These are phyloP conservation scores for Phytopythium delawarense DNA, from an alignment of 352 stramenopile genomes.

Conservation along the genomic window DNA sequence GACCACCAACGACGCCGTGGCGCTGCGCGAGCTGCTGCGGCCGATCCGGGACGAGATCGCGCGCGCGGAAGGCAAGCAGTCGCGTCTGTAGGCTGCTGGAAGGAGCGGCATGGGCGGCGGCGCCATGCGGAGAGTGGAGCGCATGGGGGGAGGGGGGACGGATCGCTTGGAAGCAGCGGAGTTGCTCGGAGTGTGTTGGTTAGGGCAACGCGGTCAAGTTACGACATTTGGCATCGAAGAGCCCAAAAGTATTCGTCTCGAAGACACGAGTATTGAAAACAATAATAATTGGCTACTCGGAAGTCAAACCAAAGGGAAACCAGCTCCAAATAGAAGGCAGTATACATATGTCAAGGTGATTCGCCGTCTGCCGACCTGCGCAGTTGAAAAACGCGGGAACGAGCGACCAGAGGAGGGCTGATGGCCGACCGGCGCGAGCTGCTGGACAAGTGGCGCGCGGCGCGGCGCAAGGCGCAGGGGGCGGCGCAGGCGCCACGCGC, in stretches of 20 bases:
- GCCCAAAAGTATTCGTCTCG: no score
- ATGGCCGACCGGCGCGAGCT: conserved; percentile 61
- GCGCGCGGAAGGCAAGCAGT: conserved; percentile 11
- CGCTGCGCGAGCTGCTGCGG: conserved; percentile 51
- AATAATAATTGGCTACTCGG: background rate
- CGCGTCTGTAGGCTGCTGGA: conserved; percentile 20
- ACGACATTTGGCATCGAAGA: no score
- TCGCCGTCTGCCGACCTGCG: no score
- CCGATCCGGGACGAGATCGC: conserved; percentile 57
- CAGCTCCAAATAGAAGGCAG: background rate
- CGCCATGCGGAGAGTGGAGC: no score
- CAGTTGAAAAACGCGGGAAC: conserved; percentile 6
- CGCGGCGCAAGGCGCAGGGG: conserved; percentile 24
- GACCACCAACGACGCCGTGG: conserved; percentile 45
- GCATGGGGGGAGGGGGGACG: no score
- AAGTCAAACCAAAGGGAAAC: background rate
- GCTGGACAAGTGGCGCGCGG: conserved; percentile 61
- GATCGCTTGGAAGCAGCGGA: no score
- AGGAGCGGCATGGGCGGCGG: no score
- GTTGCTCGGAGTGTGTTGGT: no score
- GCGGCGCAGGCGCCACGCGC: background rate
- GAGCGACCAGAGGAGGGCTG: conserved; percentile 8
- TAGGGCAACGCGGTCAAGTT: no score
- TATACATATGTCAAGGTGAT: background rate
- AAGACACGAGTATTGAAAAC: no score